phyloP scores from a whole-genome alignment of 2,329 filamentous ascomycete species.

The Sclerotinia spermophila region DNA sequence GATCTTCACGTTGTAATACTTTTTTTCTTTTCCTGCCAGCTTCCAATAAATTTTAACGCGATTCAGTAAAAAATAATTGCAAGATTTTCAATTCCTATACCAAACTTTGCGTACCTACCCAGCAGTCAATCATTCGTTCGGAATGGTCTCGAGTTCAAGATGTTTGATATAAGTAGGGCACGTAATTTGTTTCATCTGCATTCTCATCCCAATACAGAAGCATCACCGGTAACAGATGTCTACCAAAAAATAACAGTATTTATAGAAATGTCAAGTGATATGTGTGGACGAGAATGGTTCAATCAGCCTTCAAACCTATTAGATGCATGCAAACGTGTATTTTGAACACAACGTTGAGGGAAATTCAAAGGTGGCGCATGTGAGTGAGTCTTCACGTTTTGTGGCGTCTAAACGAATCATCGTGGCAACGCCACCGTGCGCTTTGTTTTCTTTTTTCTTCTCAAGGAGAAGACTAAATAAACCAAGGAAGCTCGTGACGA shows the following conservation, averaged over 20 bases:
- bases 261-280: background rate
- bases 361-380: background rate
- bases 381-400: conserved; percentile 3
- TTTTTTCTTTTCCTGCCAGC: background rate
- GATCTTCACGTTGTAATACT: background rate
- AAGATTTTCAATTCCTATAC: background rate
- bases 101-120: background rate
- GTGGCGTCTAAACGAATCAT: background rate
- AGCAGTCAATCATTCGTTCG: background rate
- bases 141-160: background rate
- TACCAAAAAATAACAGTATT: background rate
- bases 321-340: conserved; percentile 8
- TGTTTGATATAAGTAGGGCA: background rate
- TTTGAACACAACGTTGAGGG: background rate
- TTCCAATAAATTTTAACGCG: background rate
- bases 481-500: background rate
- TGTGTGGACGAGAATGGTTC: background rate
- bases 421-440: background rate
- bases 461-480: background rate
- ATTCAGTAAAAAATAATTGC: background rate
- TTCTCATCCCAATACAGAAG: background rate
- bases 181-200: conserved; percentile 3
- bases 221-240: background rate
- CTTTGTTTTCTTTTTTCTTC: background rate
- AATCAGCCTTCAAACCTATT: background rate